Base-by-base conservation (phyloP, 352 stramenopile genomes). In the Phytopythium litorale region DNA sequence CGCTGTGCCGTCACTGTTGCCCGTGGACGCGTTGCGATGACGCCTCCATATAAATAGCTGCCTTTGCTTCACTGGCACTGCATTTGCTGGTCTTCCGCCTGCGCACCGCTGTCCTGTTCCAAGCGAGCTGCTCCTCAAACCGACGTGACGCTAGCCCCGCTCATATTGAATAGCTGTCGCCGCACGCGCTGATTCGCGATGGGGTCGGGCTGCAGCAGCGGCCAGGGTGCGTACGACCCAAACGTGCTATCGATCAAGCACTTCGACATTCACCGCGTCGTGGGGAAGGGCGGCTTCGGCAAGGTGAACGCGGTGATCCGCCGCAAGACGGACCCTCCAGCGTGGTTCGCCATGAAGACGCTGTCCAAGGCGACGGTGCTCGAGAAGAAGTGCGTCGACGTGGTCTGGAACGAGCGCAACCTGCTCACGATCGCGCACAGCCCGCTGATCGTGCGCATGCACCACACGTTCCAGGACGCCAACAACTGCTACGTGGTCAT, bases 401-500 rank as follows among this genome's bases (percentile, higher is more conserved):
- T 93, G 81, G 79, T 93, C 66, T 89, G 79, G 76, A 89, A 89
- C 67, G 79, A 93, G 63, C 72, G 81, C 37, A 88, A 91, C 52
- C 52, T 91, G 42, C 68, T 93, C 19, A 74, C 77, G 23, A 50
- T 76, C 19, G 65, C 84, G 46, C 66, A 71, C 37, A 85, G 73
- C 30, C 75, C 78, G 4, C 66, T 79, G 25, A 66, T 91, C 32
- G 78, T 91, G 11, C 62, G 58, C 25, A 89, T 93, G 73, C 72
- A 90, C 54, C 78, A 89, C 62, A 79, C 79, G 7, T 90, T 91
- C 46, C 79, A 91, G 33, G 79, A 91, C 56, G 33, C 56, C 0
- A 63, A 77, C 51, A 86, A 84, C 54, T 93, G 84, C 62, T 93
- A 91, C 50, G 79, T 93, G 28, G 75, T 91, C 28, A 88, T 93